Conservation (phyloP, 345 rosid genomes). For the Jatropha curcas region DNA sequence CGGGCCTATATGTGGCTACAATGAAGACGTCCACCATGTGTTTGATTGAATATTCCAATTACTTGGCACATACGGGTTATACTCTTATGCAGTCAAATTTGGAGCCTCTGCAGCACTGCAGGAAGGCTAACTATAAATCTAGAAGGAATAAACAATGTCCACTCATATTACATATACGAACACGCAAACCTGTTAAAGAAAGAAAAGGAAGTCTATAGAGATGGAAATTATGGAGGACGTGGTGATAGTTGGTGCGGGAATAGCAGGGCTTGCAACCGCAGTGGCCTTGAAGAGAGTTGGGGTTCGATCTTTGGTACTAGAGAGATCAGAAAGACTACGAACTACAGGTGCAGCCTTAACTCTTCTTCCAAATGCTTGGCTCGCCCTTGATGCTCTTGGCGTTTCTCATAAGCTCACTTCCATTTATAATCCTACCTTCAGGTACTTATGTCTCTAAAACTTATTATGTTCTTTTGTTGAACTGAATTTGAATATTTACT, state of each 20-base stretch:
- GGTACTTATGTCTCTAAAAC: too few species aligned
- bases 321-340: conserved; percentile 26
- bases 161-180: too few species aligned
- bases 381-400: conserved; percentile 43
- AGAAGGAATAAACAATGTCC: too few species aligned
- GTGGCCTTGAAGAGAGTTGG: conserved; percentile 36
- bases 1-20: too few species aligned
- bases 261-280: conserved; percentile 40
- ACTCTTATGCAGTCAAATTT: too few species aligned
- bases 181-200: too few species aligned
- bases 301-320: conserved; percentile 28
- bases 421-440: neutral
- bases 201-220: neutral
- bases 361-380: conserved; percentile 40
- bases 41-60: too few species aligned
- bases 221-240: conserved; percentile 30
- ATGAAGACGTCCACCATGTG: too few species aligned
- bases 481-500: neutral
- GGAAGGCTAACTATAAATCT: too few species aligned
- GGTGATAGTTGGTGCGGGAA: conserved; percentile 42
- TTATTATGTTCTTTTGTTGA: too few species aligned
- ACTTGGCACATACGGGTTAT: too few species aligned
- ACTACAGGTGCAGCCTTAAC: conserved; percentile 34
- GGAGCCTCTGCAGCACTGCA: too few species aligned
- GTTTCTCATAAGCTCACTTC: neutral